Evolutionary conservation across 106 monocot genomes (phyloP).

Genomic region (Acanthochlamys bracteata): DNA sequence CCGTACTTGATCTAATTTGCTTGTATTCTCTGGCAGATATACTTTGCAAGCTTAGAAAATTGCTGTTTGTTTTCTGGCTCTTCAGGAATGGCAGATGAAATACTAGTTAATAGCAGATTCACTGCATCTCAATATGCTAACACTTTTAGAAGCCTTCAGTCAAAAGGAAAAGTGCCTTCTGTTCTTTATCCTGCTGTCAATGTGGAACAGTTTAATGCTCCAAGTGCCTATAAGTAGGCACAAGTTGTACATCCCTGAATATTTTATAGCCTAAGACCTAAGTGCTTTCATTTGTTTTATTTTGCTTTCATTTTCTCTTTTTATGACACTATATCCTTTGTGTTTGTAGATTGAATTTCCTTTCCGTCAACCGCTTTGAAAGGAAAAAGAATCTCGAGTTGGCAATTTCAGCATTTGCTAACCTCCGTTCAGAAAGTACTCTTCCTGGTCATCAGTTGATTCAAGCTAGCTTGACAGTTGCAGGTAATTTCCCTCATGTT

Average conservation of each 20-base stretch:
- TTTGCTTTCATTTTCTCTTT: neutral
- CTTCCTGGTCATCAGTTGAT: conserved; percentile 18
- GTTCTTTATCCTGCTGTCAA: conserved; percentile 90
- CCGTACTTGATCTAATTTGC: neutral
- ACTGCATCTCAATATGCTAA: conserved; percentile 79
- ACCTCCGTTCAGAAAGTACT: conserved; percentile 38
- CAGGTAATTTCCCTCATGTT: conserved; percentile 37
- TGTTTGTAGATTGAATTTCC: conserved; percentile 73
- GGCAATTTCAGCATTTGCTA: conserved; percentile 88
- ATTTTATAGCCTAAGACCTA: conserved; percentile 13
- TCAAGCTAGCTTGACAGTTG: conserved; percentile 66
- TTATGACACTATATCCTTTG: neutral
- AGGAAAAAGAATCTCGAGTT: conserved; percentile 93
- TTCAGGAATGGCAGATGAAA: conserved; percentile 78
- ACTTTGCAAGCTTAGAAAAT: conserved; percentile 6
- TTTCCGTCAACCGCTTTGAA: conserved; percentile 97
- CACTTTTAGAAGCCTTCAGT: conserved; percentile 61
- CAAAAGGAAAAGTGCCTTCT: conserved; percentile 47
- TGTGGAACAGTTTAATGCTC: conserved; percentile 56
- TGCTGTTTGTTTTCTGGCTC: neutral
- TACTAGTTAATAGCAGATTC: conserved; percentile 93
- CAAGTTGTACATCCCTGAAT: conserved; percentile 28
- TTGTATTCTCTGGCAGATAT: neutral
- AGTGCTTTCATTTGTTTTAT: neutral
- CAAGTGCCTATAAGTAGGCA: conserved; percentile 74